A percentile compares a stretch with the other conserved stretches of the same genome.
Evolutionary conservation across 768 basidiomycete species (phyloP).

Genomic region (Hericium alpestre): DNA sequence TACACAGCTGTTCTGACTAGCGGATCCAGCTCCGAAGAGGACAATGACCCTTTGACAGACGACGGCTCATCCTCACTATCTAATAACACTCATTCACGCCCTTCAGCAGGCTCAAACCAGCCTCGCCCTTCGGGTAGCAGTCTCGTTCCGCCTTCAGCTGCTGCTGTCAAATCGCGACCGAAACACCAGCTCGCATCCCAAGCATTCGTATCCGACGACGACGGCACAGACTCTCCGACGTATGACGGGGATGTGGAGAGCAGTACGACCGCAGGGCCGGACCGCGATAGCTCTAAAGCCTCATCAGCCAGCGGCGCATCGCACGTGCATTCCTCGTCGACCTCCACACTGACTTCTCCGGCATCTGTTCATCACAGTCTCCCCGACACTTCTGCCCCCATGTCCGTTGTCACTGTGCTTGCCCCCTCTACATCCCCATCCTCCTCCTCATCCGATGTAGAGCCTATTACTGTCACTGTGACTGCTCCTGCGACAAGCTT

Average conservation of each 20-base stretch:
- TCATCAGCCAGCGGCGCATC: conserved; percentile 10
- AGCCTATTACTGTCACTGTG: conserved; percentile 6
- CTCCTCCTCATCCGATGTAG: conserved; percentile 13
- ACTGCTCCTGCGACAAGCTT: neutral
- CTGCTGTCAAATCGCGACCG: conserved; percentile 13
- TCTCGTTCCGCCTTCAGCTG: conserved; percentile 1
- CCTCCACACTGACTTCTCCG: conserved; percentile 12
- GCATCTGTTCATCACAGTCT: conserved; percentile 5
- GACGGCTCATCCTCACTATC: conserved; percentile 49
- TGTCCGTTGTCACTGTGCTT: neutral
- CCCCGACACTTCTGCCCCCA: neutral
- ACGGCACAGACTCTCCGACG: conserved; percentile 74
- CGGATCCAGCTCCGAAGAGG: conserved; percentile 64
- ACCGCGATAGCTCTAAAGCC: conserved; percentile 24
- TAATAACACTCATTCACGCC: conserved; percentile 24
- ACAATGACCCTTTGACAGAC: conserved; percentile 80
- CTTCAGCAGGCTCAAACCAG: conserved; percentile 12
- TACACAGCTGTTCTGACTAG: conserved; percentile 17
- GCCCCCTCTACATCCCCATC: conserved; percentile 5
- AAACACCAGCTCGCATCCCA: conserved; percentile 35
- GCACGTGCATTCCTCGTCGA: conserved; percentile 17
- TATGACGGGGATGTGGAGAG: conserved; percentile 88
- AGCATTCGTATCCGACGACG: conserved; percentile 46
- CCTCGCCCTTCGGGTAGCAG: conserved; percentile 10
- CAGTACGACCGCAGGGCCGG: conserved; percentile 50